These are phyloP conservation scores for Fusarium ambrosium DNA, from an alignment of 2,329 filamentous ascomycete genomes.

Conservation along the genomic window DNA sequence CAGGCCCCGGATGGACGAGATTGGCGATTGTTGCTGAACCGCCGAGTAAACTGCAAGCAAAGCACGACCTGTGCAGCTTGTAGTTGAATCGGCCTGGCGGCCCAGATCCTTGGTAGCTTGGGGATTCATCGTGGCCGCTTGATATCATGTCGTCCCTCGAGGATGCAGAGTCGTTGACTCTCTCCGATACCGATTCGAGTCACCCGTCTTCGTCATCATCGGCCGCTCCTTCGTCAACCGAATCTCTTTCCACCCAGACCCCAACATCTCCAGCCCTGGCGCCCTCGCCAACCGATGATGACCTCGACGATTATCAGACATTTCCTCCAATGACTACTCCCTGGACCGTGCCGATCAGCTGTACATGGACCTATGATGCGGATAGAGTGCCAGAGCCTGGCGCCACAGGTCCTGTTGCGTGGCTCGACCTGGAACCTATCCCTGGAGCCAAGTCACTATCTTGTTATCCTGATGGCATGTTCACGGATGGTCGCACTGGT, in stretches of 20 bases:
- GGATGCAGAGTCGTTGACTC: slow-evolving; percentile 22
- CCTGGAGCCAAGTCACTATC: slow-evolving; percentile 55
- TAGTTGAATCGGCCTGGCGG: slow-evolving; percentile 35
- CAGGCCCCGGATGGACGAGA: slow-evolving; percentile 41
- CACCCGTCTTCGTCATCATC: slow-evolving; percentile 23
- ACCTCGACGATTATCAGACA: slow-evolving; percentile 37
- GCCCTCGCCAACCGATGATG: slow-evolving; percentile 37
- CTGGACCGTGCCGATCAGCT: slow-evolving; percentile 54
- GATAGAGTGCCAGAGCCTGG: slow-evolving; percentile 43
- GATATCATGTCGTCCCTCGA: slow-evolving; percentile 36
- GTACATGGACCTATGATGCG: slow-evolving; percentile 57
- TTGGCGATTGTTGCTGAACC: slow-evolving; percentile 34
- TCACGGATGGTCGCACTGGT: slow-evolving; percentile 52
- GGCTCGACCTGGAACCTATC: slow-evolving; percentile 54
- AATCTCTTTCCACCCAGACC: slow-evolving; percentile 32
- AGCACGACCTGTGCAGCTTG: slow-evolving; percentile 33
- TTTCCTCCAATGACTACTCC: slow-evolving; percentile 56
- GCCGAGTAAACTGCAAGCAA: slow-evolving; percentile 42
- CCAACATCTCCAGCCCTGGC: slow-evolving; percentile 25
- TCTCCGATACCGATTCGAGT: slow-evolving; percentile 22
- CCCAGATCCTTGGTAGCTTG: slow-evolving; percentile 10
- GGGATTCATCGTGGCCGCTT: slow-evolving; percentile 16
- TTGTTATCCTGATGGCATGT: slow-evolving; percentile 59
- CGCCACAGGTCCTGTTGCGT: slow-evolving; percentile 51
- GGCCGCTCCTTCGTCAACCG: slow-evolving; percentile 33